Percentiles rank a stretch among this genome's conserved stretches.
These are phyloP conservation scores for Rubia peregrina DNA, from an alignment of 305 asterid genomes.

Conservation along the genomic window DNA sequence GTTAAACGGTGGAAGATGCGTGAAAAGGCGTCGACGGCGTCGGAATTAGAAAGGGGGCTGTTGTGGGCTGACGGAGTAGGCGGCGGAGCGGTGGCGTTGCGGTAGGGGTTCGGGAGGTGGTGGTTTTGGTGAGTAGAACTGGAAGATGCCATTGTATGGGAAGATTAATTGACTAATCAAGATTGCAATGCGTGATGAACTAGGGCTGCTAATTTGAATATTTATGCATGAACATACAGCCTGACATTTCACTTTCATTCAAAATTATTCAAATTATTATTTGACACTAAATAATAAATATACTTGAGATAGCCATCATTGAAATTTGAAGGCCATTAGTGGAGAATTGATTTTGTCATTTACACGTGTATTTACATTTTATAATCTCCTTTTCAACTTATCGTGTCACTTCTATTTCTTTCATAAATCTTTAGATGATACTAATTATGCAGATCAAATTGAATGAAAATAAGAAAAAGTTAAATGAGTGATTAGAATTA, in stretches of 20 bases:
- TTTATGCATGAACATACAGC: not conserved
- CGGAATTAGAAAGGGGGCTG: constrained; percentile 21
- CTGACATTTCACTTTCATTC: not conserved
- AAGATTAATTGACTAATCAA: not conserved
- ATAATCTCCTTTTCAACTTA: too few species aligned
- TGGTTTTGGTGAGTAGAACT: constrained; percentile 24
- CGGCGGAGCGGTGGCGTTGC: constrained; percentile 57
- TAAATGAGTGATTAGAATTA: too few species aligned
- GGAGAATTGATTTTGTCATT: too few species aligned
- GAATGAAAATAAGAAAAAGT: too few species aligned
- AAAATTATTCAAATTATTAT: not conserved
- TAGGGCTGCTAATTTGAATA: not conserved
- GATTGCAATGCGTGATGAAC: not conserved
- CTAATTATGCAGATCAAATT: too few species aligned
- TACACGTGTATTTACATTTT: too few species aligned
- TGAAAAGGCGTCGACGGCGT: constrained; percentile 38
- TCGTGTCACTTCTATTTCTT: too few species aligned
- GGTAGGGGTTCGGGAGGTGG: constrained; percentile 30
- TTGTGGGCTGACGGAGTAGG: constrained; percentile 56
- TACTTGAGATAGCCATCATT: not conserved
- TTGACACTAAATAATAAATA: not conserved
- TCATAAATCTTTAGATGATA: too few species aligned
- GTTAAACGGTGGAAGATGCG: constrained; percentile 60
- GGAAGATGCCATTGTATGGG: constrained; percentile 40
- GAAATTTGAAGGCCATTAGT: too few species aligned